A percentile compares a stretch with the other conserved stretches of the same genome.
These are phyloP conservation scores for Mucuna pruriens DNA, from an alignment of 306 rosid species.

Conservation along the genomic window DNA sequence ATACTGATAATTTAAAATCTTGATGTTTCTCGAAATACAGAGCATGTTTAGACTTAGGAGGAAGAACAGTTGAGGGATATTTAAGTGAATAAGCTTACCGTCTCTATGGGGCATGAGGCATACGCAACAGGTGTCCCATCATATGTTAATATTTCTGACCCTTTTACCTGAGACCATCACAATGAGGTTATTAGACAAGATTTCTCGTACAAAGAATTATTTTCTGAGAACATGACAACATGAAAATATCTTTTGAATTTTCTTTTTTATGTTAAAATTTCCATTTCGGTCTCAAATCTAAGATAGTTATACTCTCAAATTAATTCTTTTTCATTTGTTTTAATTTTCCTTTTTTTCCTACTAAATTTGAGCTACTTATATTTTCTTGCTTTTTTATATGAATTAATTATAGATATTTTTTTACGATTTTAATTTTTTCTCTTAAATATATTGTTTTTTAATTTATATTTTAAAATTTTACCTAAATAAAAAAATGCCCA, in stretches of 20 bases:
- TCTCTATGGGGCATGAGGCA: slow-evolving; percentile 75
- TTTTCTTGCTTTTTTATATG: background rate
- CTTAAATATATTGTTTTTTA: background rate
- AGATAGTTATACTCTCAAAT: background rate
- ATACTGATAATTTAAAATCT: slow-evolving; percentile 16
- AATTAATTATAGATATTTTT: background rate
- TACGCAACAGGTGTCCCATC: slow-evolving; percentile 79
- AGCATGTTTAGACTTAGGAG: slow-evolving; percentile 27
- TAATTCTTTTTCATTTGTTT: background rate
- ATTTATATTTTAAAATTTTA: background rate
- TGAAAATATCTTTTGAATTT: slow-evolving; percentile 7
- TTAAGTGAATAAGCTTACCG: slow-evolving; percentile 55
- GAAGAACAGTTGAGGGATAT: slow-evolving; percentile 17
- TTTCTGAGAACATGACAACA: slow-evolving; percentile 20
- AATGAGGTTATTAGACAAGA: slow-evolving; percentile 14
- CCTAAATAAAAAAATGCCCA: background rate
- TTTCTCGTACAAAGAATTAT: background rate
- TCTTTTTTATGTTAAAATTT: background rate
- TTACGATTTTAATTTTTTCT: background rate
- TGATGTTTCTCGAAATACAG: slow-evolving; percentile 18
- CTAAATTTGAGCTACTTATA: background rate
- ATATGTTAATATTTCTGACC: slow-evolving; percentile 74
- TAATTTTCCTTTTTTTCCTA: background rate
- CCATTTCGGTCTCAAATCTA: background rate
- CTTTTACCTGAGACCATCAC: slow-evolving; percentile 71